A percentile compares a stretch with the other conserved stretches of the same genome.
These are phyloP conservation scores for Neostapfia colusana DNA, from an alignment of 176 grass and related monocot species.

Conservation along the genomic window DNA sequence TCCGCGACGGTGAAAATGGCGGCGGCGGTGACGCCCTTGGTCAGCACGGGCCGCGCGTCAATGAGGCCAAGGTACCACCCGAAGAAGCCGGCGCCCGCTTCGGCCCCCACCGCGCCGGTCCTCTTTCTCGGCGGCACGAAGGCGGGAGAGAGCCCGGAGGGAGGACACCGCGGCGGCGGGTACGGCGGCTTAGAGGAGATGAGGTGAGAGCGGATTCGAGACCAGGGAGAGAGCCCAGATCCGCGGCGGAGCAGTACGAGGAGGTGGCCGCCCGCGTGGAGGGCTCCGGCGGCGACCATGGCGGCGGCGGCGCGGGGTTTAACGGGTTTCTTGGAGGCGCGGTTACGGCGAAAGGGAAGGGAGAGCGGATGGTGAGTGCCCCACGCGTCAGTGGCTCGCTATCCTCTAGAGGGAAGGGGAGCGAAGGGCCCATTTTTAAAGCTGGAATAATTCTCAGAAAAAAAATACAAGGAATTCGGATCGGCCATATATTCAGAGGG, in stretches of 20 bases:
- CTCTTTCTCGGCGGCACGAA: background rate
- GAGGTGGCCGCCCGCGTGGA: conserved; percentile 35
- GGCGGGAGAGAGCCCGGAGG: background rate
- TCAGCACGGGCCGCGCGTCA: conserved; percentile 67
- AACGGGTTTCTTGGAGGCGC: background rate
- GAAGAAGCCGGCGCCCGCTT: conserved; percentile 47
- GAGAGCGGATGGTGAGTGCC: background rate
- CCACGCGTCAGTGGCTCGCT: background rate
- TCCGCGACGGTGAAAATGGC: conserved; percentile 82
- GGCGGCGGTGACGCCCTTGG: conserved; percentile 88
- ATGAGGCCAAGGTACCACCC: conserved; percentile 76
- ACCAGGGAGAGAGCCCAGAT: conserved; percentile 13
- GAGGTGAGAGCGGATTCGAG: conserved; percentile 54
- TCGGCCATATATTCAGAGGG: background rate
- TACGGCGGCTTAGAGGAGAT: conserved; percentile 43
- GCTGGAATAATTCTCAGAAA: background rate
- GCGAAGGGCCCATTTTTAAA: background rate
- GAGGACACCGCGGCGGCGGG: conserved; percentile 29
- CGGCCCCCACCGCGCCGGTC: conserved; percentile 1
- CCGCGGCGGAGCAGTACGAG: conserved; percentile 45
- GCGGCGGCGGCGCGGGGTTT: conserved; percentile 29
- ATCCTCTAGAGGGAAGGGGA: background rate
- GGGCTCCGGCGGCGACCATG: conserved; percentile 40
- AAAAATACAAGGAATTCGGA: too few relatives aligned
- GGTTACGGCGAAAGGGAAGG: background rate